Evolutionary conservation across 805 yeast species (phyloP).

Genomic region (Saturnispora diversa): DNA sequence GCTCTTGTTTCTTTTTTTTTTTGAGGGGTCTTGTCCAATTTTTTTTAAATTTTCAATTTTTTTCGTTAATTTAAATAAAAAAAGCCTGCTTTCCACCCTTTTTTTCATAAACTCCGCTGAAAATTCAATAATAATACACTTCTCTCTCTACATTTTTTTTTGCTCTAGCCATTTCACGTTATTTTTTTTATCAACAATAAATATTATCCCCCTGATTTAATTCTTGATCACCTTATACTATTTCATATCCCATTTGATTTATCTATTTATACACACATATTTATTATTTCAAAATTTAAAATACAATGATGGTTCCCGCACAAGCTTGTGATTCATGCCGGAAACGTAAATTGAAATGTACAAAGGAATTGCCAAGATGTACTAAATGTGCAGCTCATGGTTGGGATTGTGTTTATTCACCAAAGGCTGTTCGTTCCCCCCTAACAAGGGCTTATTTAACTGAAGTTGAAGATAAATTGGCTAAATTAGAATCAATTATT

Average conservation of each 20-base stretch:
- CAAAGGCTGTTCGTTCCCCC: constrained; percentile 71
- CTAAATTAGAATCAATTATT: constrained; percentile 39
- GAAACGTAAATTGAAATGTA: constrained; percentile 68
- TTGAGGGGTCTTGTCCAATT: background rate
- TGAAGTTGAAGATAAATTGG: constrained; percentile 54
- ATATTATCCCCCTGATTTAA: background rate
- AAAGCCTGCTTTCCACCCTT: no score
- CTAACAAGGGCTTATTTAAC: constrained; percentile 75
- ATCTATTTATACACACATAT: background rate
- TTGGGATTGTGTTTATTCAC: constrained; percentile 74
- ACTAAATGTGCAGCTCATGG: constrained; percentile 62
- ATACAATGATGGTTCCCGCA: constrained; percentile 23
- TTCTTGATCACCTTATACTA: no score
- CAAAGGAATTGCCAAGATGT: constrained; percentile 72
- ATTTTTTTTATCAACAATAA: background rate
- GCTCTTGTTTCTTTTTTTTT: no score
- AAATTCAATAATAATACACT: no score
- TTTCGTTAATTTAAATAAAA: no score
- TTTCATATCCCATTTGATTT: no score
- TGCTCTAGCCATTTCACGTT: no score
- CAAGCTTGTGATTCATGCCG: constrained; percentile 81
- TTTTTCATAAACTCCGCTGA: no score
- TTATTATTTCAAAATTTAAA: background rate
- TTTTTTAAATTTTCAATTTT: no score
- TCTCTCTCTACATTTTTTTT: no score